These are phyloP conservation scores for Kazachstania bromeliacearum DNA, from an alignment of 805 yeast species.

Conservation along the genomic window DNA sequence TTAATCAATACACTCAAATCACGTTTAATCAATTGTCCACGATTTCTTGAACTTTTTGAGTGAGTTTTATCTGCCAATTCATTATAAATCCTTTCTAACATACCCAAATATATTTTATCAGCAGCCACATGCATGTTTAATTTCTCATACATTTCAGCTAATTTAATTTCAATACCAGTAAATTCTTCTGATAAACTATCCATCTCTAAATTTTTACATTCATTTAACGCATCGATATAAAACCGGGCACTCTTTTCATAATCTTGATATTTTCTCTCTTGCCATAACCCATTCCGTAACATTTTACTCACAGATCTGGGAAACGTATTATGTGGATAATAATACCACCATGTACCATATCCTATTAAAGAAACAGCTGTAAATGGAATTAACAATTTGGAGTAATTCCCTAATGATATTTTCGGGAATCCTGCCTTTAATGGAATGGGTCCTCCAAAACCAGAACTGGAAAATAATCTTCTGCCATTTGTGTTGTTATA, in stretches of 20 bases:
- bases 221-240: slow-evolving; percentile 64
- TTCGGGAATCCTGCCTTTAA: background rate
- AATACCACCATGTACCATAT: slow-evolving; percentile 31
- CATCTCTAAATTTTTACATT: slow-evolving; percentile 44
- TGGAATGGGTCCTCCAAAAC: background rate
- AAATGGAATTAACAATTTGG: background rate
- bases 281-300: slow-evolving; percentile 68
- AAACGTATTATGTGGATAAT: slow-evolving; percentile 62
- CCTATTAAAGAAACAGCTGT: slow-evolving; percentile 19
- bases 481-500: too few relatives aligned
- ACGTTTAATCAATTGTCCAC: slow-evolving; percentile 48
- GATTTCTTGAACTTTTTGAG: slow-evolving; percentile 1
- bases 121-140: slow-evolving; percentile 55
- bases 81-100: slow-evolving; percentile 45
- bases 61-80: slow-evolving; percentile 34
- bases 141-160: slow-evolving; percentile 76
- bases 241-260: slow-evolving; percentile 54
- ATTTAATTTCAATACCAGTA: slow-evolving; percentile 78
- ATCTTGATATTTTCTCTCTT: slow-evolving; percentile 53
- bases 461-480: too few relatives aligned
- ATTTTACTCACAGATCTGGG: slow-evolving; percentile 62
- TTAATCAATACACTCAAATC: slow-evolving; percentile 59
- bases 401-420: background rate
- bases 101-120: slow-evolving; percentile 50
- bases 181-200: slow-evolving; percentile 59